phyloP scores from a whole-genome alignment of 345 rosid species.

The Salix brachista region DNA sequence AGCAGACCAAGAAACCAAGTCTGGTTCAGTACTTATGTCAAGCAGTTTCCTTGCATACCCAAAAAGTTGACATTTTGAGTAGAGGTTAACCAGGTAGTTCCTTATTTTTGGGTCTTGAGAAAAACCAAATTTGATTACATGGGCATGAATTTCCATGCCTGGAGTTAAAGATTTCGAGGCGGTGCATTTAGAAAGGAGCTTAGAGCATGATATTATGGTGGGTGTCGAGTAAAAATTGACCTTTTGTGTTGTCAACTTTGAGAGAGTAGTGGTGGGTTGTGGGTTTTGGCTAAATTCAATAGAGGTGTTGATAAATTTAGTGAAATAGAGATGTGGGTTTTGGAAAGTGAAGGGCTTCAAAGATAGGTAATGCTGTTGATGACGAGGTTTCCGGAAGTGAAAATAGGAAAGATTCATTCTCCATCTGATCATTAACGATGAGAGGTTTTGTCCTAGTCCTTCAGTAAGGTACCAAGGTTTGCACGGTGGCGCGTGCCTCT shows the following conservation, averaged over 20 bases:
- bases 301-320: conserved; percentile 15
- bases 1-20: conserved; percentile 61
- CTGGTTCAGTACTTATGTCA: conserved; percentile 54
- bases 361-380: conserved; percentile 21
- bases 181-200: conserved; percentile 41
- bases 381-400: neutral
- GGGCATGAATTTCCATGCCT: conserved; percentile 44
- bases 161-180: conserved; percentile 34
- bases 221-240: neutral
- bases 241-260: neutral
- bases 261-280: neutral
- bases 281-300: neutral
- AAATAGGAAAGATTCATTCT: no score
- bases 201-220: conserved; percentile 22
- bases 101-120: conserved; percentile 27
- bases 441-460: no score
- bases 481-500: no score
- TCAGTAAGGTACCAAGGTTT: no score
- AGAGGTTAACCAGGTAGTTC: conserved; percentile 33
- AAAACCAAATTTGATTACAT: conserved; percentile 29
- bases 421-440: conserved; percentile 18
- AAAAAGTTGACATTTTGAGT: conserved; percentile 37
- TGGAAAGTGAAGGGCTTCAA: conserved; percentile 17
- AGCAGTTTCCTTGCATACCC: conserved; percentile 45
- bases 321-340: neutral